Evolutionary conservation across 2,329 filamentous ascomycete genomes (phyloP).

Genomic region (Epichloe gansuensis): DNA sequence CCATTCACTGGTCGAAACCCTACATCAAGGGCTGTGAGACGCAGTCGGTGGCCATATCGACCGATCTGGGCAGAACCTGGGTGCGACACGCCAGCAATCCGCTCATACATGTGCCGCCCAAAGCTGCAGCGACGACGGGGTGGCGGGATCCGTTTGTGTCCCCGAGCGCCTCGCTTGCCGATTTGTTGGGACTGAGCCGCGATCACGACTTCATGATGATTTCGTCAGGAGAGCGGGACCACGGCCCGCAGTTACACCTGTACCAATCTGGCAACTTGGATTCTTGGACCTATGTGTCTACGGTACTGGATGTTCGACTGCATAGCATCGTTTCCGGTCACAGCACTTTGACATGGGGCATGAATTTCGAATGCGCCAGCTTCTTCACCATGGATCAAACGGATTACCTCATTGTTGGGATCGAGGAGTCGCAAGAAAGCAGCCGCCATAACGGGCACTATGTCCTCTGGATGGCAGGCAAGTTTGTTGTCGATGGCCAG

Average conservation of each 20-base stretch:
- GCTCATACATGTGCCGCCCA: conserved; percentile 10
- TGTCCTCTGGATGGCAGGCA: conserved; percentile 8
- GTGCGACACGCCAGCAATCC: conserved; percentile 11
- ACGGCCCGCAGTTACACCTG: conserved; percentile 11
- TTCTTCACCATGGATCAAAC: conserved; percentile 6
- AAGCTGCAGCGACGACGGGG: conserved; percentile 11
- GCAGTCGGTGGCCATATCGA: conserved; percentile 29
- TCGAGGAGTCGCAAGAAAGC: conserved; percentile 9
- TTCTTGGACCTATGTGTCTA: conserved; percentile 11
- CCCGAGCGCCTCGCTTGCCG: conserved; percentile 10
- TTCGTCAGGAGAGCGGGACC: conserved; percentile 16
- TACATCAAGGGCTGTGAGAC: conserved; percentile 32
- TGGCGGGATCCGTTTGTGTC: conserved; percentile 17
- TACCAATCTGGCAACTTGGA: conserved; percentile 11
- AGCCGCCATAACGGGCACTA: conserved; percentile 7
- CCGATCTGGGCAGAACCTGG: conserved; percentile 18
- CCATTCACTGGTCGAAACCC: conserved; percentile 31
- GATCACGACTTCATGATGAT: conserved; percentile 28
- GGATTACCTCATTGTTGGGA: conserved; percentile 9
- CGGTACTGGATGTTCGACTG: conserved; percentile 5
- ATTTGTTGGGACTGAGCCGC: conserved; percentile 7
- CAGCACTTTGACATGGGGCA: conserved; percentile 5
- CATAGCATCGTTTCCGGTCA: conserved; percentile 1
- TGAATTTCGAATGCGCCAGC: conserved; percentile 15
- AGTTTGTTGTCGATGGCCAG: background rate